These are phyloP conservation scores for Ogataea methanolica DNA, from an alignment of 805 yeast species.

Conservation along the genomic window DNA sequence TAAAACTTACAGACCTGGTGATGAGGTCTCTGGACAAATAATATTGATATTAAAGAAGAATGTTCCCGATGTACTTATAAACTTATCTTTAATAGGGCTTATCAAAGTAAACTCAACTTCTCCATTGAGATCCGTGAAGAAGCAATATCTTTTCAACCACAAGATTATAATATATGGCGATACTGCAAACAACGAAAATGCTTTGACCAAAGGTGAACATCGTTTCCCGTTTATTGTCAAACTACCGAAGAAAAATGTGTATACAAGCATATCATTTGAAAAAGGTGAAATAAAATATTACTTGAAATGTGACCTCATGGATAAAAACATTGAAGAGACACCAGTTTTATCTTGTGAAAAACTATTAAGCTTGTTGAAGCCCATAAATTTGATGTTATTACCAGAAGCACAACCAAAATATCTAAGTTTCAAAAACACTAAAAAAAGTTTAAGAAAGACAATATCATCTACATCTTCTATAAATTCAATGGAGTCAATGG, in stretches of 20 bases:
- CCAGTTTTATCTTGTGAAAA: slow-evolving; percentile 48
- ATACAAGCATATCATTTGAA: slow-evolving; percentile 76
- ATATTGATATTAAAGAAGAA: slow-evolving; percentile 53
- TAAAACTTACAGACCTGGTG: slow-evolving; percentile 76
- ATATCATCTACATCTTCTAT: slow-evolving; percentile 38
- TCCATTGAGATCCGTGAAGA: slow-evolving; percentile 45
- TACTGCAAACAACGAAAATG: slow-evolving; percentile 16
- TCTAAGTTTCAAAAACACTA: slow-evolving; percentile 52
- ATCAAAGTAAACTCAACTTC: slow-evolving; percentile 53
- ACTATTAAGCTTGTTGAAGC: slow-evolving; percentile 57
- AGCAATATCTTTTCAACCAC: slow-evolving; percentile 52
- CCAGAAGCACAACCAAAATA: slow-evolving; percentile 65
- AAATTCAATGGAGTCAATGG: slow-evolving; percentile 24
- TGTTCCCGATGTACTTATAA: slow-evolving; percentile 47
- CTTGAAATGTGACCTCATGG: slow-evolving; percentile 34
- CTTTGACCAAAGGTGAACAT: slow-evolving; percentile 78
- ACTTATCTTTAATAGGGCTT: slow-evolving; percentile 50
- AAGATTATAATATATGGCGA: slow-evolving; percentile 56
- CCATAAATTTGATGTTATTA: slow-evolving; percentile 65
- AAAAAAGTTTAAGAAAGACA: slow-evolving; percentile 32
- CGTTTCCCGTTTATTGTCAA: slow-evolving; percentile 80
- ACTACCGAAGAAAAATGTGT: slow-evolving; percentile 69
- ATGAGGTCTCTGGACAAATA: slow-evolving; percentile 60
- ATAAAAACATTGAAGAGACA: slow-evolving; percentile 19
- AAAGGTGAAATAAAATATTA: slow-evolving; percentile 74